These are phyloP conservation scores for Akanthomyces lecanii DNA, from an alignment of 2,329 filamentous ascomycete genomes.

Conservation along the genomic window DNA sequence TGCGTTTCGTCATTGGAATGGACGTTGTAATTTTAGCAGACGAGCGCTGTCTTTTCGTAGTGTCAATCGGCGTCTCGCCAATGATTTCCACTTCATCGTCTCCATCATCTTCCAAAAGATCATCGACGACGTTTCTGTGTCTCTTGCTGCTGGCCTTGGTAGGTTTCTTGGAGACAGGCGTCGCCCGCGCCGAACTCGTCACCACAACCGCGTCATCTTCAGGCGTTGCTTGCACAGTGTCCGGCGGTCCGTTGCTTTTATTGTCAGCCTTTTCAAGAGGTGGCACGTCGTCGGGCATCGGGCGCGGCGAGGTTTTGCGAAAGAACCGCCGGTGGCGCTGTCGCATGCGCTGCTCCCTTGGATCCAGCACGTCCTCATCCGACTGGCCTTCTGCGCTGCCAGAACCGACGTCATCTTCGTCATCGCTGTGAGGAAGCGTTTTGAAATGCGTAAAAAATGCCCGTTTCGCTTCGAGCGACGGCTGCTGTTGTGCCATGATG, in stretches of 20 bases:
- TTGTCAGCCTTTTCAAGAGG: background rate
- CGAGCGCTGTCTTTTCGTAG: background rate
- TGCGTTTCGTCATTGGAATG: background rate
- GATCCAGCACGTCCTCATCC: constrained; percentile 28
- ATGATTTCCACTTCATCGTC: constrained; percentile 5
- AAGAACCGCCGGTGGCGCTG: constrained; percentile 29
- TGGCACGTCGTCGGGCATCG: background rate
- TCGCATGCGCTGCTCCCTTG: constrained; percentile 32
- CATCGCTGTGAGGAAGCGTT: constrained; percentile 29
- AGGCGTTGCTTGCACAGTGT: background rate
- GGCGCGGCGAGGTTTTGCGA: background rate
- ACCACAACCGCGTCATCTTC: background rate
- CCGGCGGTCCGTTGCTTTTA: background rate
- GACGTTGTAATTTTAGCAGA: constrained; percentile 10
- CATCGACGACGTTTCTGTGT: background rate
- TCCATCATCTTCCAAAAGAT: background rate
- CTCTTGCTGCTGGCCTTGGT: background rate
- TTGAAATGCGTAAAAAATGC: constrained; percentile 44
- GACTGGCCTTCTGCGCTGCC: background rate
- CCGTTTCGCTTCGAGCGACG: constrained; percentile 37
- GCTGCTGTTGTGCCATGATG: constrained; percentile 22
- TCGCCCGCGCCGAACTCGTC: constrained; percentile 2
- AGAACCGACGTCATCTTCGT: constrained; percentile 20
- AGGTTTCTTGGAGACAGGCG: background rate
- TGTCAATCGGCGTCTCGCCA: constrained; percentile 10